phyloP scores from a whole-genome alignment of 495 filamentous ascomycete genomes.

The Xylaria nigripes region DNA sequence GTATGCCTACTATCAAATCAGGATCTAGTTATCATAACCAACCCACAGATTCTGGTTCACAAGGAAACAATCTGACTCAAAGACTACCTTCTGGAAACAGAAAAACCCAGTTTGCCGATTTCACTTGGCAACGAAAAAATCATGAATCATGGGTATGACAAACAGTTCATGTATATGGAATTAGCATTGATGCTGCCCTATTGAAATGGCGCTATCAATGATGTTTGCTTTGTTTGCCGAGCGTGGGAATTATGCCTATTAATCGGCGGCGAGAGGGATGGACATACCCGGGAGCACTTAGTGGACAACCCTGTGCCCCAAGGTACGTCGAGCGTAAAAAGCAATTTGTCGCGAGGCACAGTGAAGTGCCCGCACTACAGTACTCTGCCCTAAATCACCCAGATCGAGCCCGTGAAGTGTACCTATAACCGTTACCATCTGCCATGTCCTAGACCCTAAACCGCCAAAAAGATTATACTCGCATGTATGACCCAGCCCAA shows the following conservation, averaged over 20 bases:
- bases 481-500: conserved; percentile 7
- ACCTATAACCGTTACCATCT: conserved; percentile 10
- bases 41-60: too few species aligned
- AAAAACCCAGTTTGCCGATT: too few species aligned
- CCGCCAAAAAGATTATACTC: conserved; percentile 6
- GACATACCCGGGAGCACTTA: background rate
- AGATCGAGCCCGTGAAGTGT: conserved; percentile 1
- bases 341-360: background rate
- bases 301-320: background rate
- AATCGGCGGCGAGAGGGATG: background rate
- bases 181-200: background rate
- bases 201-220: background rate
- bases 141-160: background rate
- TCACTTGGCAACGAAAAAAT: too few species aligned
- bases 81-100: too few species aligned
- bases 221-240: background rate
- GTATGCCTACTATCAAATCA: too few species aligned
- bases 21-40: too few species aligned
- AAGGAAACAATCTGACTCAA: too few species aligned
- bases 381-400: conserved; percentile 6
- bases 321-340: background rate
- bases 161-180: background rate
- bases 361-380: background rate
- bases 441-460: conserved; percentile 6
- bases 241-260: background rate